Evolutionary conservation across 345 rosid species (phyloP).

Genomic region (Bruguiera gymnorhiza): DNA sequence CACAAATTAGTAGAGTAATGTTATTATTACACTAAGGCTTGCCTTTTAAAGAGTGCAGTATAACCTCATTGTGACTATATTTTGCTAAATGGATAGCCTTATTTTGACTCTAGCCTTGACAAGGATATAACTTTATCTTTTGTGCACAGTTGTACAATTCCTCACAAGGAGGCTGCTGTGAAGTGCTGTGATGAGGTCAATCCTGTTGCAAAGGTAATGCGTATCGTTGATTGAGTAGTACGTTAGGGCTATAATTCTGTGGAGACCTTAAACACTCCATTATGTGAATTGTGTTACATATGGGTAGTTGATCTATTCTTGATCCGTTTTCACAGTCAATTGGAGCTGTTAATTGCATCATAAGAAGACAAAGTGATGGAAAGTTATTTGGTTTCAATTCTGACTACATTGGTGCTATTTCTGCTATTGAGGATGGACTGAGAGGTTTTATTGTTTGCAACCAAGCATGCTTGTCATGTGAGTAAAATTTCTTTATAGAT

Average conservation of each 20-base stretch:
- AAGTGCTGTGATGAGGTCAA: slow-evolving; percentile 84
- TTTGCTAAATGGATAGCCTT: slow-evolving; percentile 4
- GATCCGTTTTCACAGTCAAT: slow-evolving; percentile 54
- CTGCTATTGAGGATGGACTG: slow-evolving; percentile 94
- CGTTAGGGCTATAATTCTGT: background rate
- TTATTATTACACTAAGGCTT: too few relatives aligned
- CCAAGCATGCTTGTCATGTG: slow-evolving; percentile 1
- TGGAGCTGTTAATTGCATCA: slow-evolving; percentile 91
- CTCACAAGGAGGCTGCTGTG: slow-evolving; percentile 86
- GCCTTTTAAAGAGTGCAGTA: too few relatives aligned
- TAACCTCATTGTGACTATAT: too few relatives aligned
- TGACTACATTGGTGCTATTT: slow-evolving; percentile 86
- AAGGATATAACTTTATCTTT: slow-evolving; percentile 6
- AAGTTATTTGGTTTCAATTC: slow-evolving; percentile 81
- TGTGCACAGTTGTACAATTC: slow-evolving; percentile 74
- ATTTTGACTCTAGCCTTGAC: background rate
- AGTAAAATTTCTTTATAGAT: slow-evolving; percentile 13
- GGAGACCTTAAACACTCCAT: slow-evolving; percentile 5
- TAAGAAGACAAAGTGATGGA: slow-evolving; percentile 72
- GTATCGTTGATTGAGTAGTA: slow-evolving; percentile 5
- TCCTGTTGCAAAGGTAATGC: slow-evolving; percentile 77
- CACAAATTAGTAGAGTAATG: too few relatives aligned
- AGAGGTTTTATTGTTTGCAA: slow-evolving; percentile 44
- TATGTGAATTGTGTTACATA: background rate
- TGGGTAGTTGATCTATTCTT: slow-evolving; percentile 25